Evolutionary conservation across 2,329 filamentous ascomycete species (phyloP).

Genomic region (Aureobasidium sp.): DNA sequence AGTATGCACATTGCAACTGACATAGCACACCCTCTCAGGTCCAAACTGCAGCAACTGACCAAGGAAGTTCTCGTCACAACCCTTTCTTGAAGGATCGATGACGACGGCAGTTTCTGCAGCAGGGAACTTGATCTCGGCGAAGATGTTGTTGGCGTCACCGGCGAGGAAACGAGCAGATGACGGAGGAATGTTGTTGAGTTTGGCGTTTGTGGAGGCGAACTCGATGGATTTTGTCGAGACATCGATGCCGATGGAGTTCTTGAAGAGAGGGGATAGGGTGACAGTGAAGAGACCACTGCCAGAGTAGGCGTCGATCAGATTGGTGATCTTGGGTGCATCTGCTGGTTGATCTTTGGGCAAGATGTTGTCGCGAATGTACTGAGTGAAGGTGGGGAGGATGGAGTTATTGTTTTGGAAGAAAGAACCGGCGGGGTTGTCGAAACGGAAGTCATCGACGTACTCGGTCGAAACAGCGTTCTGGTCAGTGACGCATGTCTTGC

Average conservation of each 20-base stretch:
- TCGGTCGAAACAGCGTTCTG: slow-evolving; percentile 75
- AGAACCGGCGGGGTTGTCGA: slow-evolving; percentile 83
- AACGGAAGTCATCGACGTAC: slow-evolving; percentile 75
- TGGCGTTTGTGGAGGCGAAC: slow-evolving; percentile 70
- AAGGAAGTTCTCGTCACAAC: slow-evolving; percentile 80
- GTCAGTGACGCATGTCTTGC: slow-evolving; percentile 85
- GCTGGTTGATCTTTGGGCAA: slow-evolving; percentile 39
- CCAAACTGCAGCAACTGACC: slow-evolving; percentile 69
- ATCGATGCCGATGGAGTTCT: slow-evolving; percentile 78
- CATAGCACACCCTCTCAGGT: slow-evolving; percentile 77
- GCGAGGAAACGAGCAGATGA: slow-evolving; percentile 75
- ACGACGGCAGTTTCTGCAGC: slow-evolving; percentile 83
- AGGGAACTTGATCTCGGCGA: slow-evolving; percentile 54
- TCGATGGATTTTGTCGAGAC: slow-evolving; percentile 70
- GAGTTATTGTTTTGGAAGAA: slow-evolving; percentile 99
- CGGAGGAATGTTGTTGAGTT: slow-evolving; percentile 59
- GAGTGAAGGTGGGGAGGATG: slow-evolving; percentile 78
- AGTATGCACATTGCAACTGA: slow-evolving; percentile 96
- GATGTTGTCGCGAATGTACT: slow-evolving; percentile 75
- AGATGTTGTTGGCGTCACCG: slow-evolving; percentile 77
- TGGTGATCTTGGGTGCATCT: slow-evolving; percentile 50
- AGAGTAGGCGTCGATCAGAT: slow-evolving; percentile 96
- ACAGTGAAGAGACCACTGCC: slow-evolving; percentile 97
- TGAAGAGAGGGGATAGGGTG: slow-evolving; percentile 75
- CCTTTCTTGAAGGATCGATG: slow-evolving; percentile 92